Evolutionary conservation across 495 filamentous ascomycete species (phyloP).

Genomic region (Aspergillus mulundensis): DNA sequence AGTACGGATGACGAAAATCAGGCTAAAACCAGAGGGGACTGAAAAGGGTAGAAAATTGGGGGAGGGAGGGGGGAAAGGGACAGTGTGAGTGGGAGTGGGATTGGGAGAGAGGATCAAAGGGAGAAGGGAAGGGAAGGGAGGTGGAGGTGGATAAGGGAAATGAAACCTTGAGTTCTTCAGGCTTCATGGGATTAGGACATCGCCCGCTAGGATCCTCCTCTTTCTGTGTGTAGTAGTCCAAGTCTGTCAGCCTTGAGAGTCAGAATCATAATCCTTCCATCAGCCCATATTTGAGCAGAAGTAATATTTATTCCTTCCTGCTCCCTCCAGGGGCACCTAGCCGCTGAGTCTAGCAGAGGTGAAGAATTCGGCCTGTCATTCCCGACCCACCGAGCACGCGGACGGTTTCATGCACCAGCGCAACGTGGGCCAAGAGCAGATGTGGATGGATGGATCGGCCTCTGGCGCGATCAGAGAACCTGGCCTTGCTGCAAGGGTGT

Average conservation of each 20-base stretch:
- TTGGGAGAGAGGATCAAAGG: conserved; percentile 6
- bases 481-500: conserved; percentile 6
- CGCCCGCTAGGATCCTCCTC: too few relatives aligned
- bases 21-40: conserved; percentile 13
- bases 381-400: conserved; percentile 43
- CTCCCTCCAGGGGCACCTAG: neutral
- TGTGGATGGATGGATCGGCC: conserved; percentile 27
- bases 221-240: too few relatives aligned
- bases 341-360: too few relatives aligned
- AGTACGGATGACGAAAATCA: conserved; percentile 17
- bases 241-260: too few relatives aligned
- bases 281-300: neutral
- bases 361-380: conserved; percentile 43
- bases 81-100: too few relatives aligned
- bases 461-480: conserved; percentile 25
- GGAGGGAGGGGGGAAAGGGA: conserved; percentile 10
- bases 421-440: conserved; percentile 42
- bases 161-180: neutral
- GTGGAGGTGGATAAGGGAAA: conserved; percentile 18
- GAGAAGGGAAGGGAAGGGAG: conserved; percentile 14
- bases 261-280: neutral
- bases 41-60: conserved; percentile 11
- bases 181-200: neutral
- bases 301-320: neutral
- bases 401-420: conserved; percentile 43